Percentiles rank a stretch among this genome's conserved stretches.
phyloP scores from a whole-genome alignment of 805 yeast genomes.

The Phaffomyces opuntiae region DNA sequence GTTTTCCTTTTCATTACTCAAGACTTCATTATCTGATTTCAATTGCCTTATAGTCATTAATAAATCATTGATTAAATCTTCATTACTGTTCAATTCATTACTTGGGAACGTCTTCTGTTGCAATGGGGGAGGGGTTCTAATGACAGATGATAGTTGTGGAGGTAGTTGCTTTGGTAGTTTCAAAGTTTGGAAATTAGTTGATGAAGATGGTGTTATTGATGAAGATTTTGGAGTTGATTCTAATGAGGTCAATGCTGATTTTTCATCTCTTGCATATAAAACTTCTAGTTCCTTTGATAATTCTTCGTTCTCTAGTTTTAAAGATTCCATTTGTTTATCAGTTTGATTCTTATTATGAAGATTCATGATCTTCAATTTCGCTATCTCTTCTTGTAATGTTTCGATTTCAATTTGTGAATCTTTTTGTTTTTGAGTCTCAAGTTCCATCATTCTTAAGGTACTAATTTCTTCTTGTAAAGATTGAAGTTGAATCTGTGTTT shows the following conservation, averaged over 20 bases:
- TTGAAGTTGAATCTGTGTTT: no score
- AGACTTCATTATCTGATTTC: conserved; percentile 10
- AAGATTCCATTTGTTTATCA: conserved; percentile 6
- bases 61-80: conserved; percentile 16
- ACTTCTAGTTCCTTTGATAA: conserved; percentile 9
- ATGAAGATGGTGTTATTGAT: not conserved
- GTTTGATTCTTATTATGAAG: conserved; percentile 7
- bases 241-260: conserved; percentile 3
- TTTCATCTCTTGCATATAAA: conserved; percentile 1
- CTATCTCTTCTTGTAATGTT: conserved; percentile 4
- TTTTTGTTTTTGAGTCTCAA: no score
- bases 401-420: not conserved
- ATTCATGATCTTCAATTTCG: conserved; percentile 8
- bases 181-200: not conserved
- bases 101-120: conserved; percentile 1
- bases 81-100: conserved; percentile 1
- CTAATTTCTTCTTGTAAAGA: no score
- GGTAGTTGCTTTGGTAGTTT: not conserved
- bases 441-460: no score
- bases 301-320: conserved; percentile 9
- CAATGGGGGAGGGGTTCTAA: conserved; percentile 3
- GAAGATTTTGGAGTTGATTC: conserved; percentile 8
- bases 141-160: not conserved
- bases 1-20: conserved; percentile 8
- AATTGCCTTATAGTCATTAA: conserved; percentile 16